These are phyloP conservation scores for Rhododendron kiyosumense DNA, from an alignment of 148 eudicot species.

Conservation along the genomic window DNA sequence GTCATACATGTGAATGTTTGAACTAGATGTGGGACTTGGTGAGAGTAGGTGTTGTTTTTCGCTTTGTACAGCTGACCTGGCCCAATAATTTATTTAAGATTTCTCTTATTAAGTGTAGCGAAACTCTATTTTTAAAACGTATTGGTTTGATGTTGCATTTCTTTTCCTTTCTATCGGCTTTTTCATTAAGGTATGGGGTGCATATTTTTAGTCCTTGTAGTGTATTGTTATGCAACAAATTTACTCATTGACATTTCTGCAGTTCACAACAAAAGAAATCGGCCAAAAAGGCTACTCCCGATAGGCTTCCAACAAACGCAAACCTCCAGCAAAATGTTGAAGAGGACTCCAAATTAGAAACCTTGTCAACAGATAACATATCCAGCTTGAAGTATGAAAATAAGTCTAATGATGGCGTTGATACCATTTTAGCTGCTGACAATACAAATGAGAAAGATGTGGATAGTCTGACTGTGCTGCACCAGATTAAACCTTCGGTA, in stretches of 20 bases:
- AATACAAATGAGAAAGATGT: conserved; percentile 18
- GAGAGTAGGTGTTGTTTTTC: background rate
- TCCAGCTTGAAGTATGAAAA: conserved; percentile 21
- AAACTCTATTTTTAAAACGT: background rate
- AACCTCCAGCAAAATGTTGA: conserved; percentile 34
- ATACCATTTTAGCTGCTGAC: conserved; percentile 6
- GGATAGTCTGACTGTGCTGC: conserved; percentile 18
- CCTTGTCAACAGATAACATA: conserved; percentile 20
- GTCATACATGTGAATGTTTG: background rate
- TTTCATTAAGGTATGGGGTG: background rate
- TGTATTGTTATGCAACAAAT: background rate
- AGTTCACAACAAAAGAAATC: conserved; percentile 65
- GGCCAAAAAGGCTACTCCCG: conserved; percentile 46
- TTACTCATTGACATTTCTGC: conserved; percentile 20
- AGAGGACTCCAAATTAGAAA: conserved; percentile 29
- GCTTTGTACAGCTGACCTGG: background rate
- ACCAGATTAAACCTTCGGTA: conserved; percentile 22
- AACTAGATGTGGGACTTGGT: background rate
- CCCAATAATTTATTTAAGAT: background rate
- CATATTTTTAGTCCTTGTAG: background rate
- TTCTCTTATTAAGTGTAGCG: background rate
- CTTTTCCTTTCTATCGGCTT: background rate
- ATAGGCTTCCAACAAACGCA: conserved; percentile 35
- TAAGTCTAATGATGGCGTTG: conserved; percentile 15
- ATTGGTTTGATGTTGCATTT: background rate